Conservation (phyloP, 139 green algal species). For the Coelastrella sp. region DNA sequence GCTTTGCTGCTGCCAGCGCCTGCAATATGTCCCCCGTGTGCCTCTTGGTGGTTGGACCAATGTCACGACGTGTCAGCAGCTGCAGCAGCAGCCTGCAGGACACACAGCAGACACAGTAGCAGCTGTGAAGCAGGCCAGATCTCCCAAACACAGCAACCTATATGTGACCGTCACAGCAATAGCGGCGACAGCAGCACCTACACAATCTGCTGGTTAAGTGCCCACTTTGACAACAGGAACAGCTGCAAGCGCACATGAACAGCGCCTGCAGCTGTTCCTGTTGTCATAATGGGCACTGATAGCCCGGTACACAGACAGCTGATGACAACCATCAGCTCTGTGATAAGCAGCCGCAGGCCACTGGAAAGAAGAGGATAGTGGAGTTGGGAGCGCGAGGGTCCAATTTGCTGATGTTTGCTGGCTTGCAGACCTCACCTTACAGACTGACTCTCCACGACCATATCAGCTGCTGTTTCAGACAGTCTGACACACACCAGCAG, state of each 20-base stretch:
- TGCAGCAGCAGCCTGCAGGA: conserved; percentile 41
- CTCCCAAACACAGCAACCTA: background rate
- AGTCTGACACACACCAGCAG: conserved; percentile 43
- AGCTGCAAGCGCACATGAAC: too few species aligned
- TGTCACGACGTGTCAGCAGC: conserved; percentile 7
- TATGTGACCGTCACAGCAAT: too few species aligned
- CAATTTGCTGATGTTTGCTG: background rate
- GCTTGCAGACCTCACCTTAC: conserved; percentile 10
- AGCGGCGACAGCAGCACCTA: too few species aligned
- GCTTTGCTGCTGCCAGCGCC: conserved; percentile 44
- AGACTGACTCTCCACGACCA: conserved; percentile 43
- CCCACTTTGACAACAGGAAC: too few species aligned
- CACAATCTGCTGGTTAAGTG: too few species aligned
- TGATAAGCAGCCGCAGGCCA: too few species aligned
- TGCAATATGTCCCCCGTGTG: conserved; percentile 29
- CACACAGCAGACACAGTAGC: background rate
- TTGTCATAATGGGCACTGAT: background rate
- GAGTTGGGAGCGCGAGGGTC: too few species aligned
- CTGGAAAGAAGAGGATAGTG: too few species aligned
- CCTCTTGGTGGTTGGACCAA: conserved; percentile 3
- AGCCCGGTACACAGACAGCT: background rate
- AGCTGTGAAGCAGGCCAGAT: background rate
- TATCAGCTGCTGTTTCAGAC: conserved; percentile 34
- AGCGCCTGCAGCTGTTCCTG: too few species aligned
- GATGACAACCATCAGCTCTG: too few species aligned